Evolutionary conservation across 176 grass and related monocot genomes (phyloP), one percentile per base, ranked within the genome.

Genomic region (Avena eriantha): DNA sequence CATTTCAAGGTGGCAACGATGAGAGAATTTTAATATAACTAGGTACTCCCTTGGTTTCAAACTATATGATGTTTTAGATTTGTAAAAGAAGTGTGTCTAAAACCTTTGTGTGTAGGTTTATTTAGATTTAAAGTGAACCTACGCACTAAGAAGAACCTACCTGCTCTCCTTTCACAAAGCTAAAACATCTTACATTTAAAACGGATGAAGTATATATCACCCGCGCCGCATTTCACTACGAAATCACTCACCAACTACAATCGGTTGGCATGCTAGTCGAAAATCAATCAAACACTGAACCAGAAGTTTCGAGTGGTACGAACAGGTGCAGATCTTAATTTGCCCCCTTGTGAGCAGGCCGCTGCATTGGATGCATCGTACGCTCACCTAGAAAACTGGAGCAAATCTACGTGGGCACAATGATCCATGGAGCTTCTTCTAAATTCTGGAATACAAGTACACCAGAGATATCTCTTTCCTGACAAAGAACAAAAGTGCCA

Each of bases 361-460:
- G 12, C 77, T 41, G 31, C 19, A 45, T 65, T 87, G 46, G 57
- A 73, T 59, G 6, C 45, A 61, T 81, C 21, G 57, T 73, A 39
- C 26, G 45, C 70, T 74, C 67, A 74, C 19, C 55, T 73, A 17
- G 7, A 53, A 39, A 77, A 47, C 10, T 17, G 48, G 71, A 60
- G 51, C 51, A 61, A 51, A 71, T 69, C 19, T 78, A 3, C 31
- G 81, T 72, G 53, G 74, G 54, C 19, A 29, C 78, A 45, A 11
- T 58, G 2, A 47, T 47, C 9, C 41, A 68, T 21, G 43, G n/a
- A 29, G 46, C 21, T 81, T 82, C 63, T 47, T 88, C 46, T 65
- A 11, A 67, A 15, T 50, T 49, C 71, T 26, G 45, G 45, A 74
- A 74, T 16, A 48, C 13, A 83, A 26, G 19, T 23, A 35, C 46